Evolutionary conservation across 2,329 filamentous ascomycete species (phyloP), one percentile per base, ranked within the genome.

Genomic region (Madurella mycetomatis): DNA sequence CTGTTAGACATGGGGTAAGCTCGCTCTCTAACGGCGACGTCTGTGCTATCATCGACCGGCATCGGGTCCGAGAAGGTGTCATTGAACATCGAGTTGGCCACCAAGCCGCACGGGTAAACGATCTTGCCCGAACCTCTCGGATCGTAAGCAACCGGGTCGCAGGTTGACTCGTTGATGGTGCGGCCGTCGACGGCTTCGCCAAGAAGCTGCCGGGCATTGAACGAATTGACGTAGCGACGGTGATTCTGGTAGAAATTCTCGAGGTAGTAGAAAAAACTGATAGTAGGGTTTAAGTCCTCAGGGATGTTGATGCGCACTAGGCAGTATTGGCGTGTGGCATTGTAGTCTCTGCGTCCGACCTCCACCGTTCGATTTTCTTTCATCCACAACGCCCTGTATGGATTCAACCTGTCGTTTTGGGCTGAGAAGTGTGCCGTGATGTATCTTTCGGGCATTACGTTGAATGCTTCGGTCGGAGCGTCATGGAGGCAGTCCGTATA

Each of bases 171-270:
- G 32, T 79, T 72, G 62, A 97, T 88, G 1, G 81, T 79, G 37
- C 62, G 64, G 54, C 79, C 80, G 32, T 76, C 75, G 16, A 88
- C 80, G 11, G 78, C 79, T 5, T 84, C 76, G 44, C 92, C 94
- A 61, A 86, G 74, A 50, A 99, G 78, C 72, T 99, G 94, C 49
- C 88, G 79, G 54, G 86, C 80, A 66, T 92, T 87, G 65, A 95
- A 87, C 1, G 90, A 95, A 67, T 90, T 88, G 57, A 96, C 94
- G 64, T 99, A 99, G 71, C 92, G 86, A 61, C 94, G 87, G 69
- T 99, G 94, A 69, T 99, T 99, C 73, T 99, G 94, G 76, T 97
- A 97, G 75, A 99, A 99, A 74, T 97, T 96, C 54, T 90, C 92
- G 59, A 99, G 84, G 63, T 88, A 87, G 72, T 99, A 99, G 76